phyloP scores from a whole-genome alignment of 2,329 filamentous ascomycete genomes.

The Hypoxylon sp. region DNA sequence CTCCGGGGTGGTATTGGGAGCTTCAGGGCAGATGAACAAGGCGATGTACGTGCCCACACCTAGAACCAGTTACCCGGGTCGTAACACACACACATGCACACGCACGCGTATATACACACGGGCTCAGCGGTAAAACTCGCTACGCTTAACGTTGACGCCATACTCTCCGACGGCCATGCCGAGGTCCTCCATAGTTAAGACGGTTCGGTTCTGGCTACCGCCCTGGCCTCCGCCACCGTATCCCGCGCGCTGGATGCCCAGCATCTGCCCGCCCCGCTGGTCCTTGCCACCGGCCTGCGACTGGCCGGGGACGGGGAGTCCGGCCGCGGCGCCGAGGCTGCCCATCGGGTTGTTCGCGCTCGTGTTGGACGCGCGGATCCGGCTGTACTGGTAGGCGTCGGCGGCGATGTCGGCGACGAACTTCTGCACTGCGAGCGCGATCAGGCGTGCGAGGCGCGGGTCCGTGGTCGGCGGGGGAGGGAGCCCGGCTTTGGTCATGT shows the following conservation, averaged over 20 bases:
- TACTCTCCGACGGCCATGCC: conserved; percentile 99
- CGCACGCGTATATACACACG: no score
- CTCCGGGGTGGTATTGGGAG: neutral
- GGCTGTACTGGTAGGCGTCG: conserved; percentile 97
- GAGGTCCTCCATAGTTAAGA: conserved; percentile 98
- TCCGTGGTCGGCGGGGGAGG: conserved; percentile 93
- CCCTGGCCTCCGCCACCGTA: conserved; percentile 92
- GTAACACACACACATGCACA: neutral
- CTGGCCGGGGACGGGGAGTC: conserved; percentile 76
- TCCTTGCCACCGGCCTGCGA: conserved; percentile 69
- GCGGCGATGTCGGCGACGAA: conserved; percentile 98
- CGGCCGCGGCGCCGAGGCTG: conserved; percentile 81
- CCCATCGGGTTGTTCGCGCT: conserved; percentile 94
- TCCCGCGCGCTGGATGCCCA: conserved; percentile 82
- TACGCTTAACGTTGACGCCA: conserved; percentile 96
- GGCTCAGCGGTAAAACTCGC: conserved; percentile 83
- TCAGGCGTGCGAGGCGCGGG: conserved; percentile 88
- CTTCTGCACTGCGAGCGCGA: conserved; percentile 98
- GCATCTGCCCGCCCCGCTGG: conserved; percentile 70
- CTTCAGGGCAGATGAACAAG: conserved; percentile 4
- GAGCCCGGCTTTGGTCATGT: conserved; percentile 94
- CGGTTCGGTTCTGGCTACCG: conserved; percentile 89
- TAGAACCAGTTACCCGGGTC: neutral
- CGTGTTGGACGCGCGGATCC: conserved; percentile 91
- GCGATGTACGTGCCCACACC: neutral